phyloP scores from a whole-genome alignment of 129 eudicot genomes.

The Helichrysum umbraculigerum region DNA sequence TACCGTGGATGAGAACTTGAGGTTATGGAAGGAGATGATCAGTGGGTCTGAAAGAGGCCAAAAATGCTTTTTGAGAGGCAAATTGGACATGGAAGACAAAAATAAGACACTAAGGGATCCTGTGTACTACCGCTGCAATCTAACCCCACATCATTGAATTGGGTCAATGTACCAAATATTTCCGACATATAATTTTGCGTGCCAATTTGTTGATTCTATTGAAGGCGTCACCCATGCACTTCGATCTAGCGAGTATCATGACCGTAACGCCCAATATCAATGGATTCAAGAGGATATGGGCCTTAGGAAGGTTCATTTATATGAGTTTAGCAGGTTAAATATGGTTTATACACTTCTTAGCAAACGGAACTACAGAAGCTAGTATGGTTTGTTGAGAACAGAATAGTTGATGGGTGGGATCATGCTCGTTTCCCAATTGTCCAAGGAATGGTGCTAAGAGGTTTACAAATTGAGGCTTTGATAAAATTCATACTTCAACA shows the following conservation, averaged over 20 bases:
- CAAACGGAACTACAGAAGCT: not conserved
- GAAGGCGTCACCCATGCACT: not conserved
- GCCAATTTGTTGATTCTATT: not conserved
- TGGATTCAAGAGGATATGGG: too few species aligned
- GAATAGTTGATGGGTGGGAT: not conserved
- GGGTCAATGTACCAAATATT: not conserved
- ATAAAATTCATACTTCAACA: not conserved
- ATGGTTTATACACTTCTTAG: not conserved
- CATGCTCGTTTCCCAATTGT: not conserved
- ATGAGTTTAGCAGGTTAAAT: not conserved
- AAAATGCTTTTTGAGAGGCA: too few species aligned
- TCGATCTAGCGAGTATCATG: not conserved
- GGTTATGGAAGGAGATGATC: too few species aligned
- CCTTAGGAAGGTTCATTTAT: too few species aligned
- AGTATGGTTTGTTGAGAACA: not conserved
- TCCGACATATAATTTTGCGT: not conserved
- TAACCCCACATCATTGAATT: not conserved
- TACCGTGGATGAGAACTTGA: too few species aligned
- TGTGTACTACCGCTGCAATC: too few species aligned
- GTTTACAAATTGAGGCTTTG: not conserved
- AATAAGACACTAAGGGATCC: too few species aligned
- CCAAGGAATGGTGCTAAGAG: not conserved
- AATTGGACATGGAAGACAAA: too few species aligned
- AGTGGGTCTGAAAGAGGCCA: too few species aligned
- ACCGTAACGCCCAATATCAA: not conserved